Percentiles rank a stretch among this genome's conserved stretches.
These are phyloP conservation scores for Hypoxylon sp. DNA, from an alignment of 2,329 filamentous ascomycete species.

Conservation along the genomic window DNA sequence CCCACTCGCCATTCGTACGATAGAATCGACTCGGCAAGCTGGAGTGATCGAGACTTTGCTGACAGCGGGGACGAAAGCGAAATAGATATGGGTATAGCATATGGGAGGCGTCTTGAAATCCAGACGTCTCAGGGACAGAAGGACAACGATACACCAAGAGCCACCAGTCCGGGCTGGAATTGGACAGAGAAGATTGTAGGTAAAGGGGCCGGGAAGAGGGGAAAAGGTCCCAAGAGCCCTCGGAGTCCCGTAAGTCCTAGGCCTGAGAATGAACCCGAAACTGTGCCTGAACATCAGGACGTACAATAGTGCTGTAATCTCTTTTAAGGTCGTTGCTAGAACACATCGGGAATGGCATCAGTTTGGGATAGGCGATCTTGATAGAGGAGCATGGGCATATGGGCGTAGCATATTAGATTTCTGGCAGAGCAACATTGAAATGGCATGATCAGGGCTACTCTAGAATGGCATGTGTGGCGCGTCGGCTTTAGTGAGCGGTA, in stretches of 20 bases:
- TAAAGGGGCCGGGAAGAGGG: constrained; percentile 50
- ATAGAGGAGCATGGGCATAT: constrained; percentile 27
- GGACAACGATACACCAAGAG: constrained; percentile 33
- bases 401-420: constrained; percentile 30
- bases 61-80: constrained; percentile 66
- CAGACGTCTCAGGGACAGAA: constrained; percentile 35
- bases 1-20: constrained; percentile 50
- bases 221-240: constrained; percentile 40
- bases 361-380: background rate
- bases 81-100: constrained; percentile 51
- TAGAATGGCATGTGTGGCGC: constrained; percentile 2
- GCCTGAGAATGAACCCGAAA: constrained; percentile 4
- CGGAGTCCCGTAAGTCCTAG: constrained; percentile 28
- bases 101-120: constrained; percentile 35
- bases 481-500: constrained; percentile 7
- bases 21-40: constrained; percentile 68
- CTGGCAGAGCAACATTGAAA: constrained; percentile 26
- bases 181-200: constrained; percentile 61
- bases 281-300: background rate
- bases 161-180: constrained; percentile 54
- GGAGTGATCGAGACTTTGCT: constrained; percentile 75
- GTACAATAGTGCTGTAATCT: constrained; percentile 1
- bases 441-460: constrained; percentile 15
- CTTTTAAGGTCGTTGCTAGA: background rate
- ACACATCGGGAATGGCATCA: background rate